Conservation (phyloP, 495 filamentous ascomycete species). For the Penicillium daleae region DNA sequence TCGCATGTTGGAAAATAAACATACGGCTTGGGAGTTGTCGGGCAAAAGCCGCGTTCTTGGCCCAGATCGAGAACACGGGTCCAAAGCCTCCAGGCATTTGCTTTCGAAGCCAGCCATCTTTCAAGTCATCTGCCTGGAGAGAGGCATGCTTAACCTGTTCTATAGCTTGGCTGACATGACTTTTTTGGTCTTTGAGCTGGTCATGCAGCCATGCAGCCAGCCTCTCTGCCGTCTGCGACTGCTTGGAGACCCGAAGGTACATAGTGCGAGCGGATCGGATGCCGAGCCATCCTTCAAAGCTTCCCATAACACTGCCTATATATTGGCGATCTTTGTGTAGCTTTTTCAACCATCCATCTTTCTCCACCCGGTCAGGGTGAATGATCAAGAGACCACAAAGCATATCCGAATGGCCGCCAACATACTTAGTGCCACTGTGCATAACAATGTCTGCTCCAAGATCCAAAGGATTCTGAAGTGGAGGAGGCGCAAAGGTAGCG, state of each 20-base stretch:
- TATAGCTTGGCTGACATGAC: conserved; percentile 53
- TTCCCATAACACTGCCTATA: conserved; percentile 86
- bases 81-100: conserved; percentile 93
- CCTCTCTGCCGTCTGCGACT: conserved; percentile 65
- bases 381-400: conserved; percentile 80
- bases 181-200: conserved; percentile 38
- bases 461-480: conserved; percentile 78
- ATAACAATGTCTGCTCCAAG: conserved; percentile 81
- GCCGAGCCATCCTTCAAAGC: conserved; percentile 87
- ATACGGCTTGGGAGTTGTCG: conserved; percentile 75
- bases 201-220: conserved; percentile 72
- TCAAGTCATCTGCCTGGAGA: conserved; percentile 58
- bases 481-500: conserved; percentile 89
- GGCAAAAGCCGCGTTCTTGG: conserved; percentile 63
- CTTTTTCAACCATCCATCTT: conserved; percentile 53
- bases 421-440: conserved; percentile 92
- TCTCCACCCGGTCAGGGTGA: conserved; percentile 34
- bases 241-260: conserved; percentile 74
- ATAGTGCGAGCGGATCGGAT: conserved; percentile 82
- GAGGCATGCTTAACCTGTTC: conserved; percentile 72
- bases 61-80: conserved; percentile 77
- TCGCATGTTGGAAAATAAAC: conserved; percentile 87
- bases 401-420: conserved; percentile 94
- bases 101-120: conserved; percentile 69
- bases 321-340: conserved; percentile 67